A percentile compares a stretch with the other conserved stretches of the same genome.
phyloP scores from a whole-genome alignment of 331 rosid species.

The Pyrus hybrid region DNA sequence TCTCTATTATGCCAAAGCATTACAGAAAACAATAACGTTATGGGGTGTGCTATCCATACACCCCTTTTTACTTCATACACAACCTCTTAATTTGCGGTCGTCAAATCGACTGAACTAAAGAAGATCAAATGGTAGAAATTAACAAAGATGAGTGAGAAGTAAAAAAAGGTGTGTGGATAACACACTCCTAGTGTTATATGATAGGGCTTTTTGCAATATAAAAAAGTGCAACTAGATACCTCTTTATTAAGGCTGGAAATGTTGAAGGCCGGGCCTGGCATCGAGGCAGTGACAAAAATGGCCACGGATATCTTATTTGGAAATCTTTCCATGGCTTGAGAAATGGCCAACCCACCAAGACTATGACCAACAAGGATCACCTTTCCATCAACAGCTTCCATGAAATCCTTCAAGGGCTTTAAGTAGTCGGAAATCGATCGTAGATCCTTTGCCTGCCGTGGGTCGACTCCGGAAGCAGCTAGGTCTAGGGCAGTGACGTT shows the following conservation, averaged over 20 bases:
- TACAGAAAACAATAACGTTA: no score
- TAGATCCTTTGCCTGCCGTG: constrained; percentile 8
- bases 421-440: constrained; percentile 26
- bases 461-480: constrained; percentile 37
- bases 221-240: neutral
- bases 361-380: constrained; percentile 42
- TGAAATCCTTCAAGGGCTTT: constrained; percentile 26
- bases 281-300: constrained; percentile 31
- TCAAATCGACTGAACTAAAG: no score
- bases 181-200: neutral
- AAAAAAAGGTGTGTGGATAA: no score
- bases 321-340: constrained; percentile 41
- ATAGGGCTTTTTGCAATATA: neutral
- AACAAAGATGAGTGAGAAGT: no score
- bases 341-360: constrained; percentile 32
- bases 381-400: constrained; percentile 21
- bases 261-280: constrained; percentile 36
- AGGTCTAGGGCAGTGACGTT: constrained; percentile 34
- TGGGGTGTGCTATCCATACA: no score
- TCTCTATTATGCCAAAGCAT: no score
- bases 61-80: no score
- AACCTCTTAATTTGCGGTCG: no score
- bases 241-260: constrained; percentile 24
- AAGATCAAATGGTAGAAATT: no score
- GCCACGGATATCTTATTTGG: constrained; percentile 18